phyloP scores from a whole-genome alignment of 23 red algal genomes.

The Gracilariopsis chorda region DNA sequence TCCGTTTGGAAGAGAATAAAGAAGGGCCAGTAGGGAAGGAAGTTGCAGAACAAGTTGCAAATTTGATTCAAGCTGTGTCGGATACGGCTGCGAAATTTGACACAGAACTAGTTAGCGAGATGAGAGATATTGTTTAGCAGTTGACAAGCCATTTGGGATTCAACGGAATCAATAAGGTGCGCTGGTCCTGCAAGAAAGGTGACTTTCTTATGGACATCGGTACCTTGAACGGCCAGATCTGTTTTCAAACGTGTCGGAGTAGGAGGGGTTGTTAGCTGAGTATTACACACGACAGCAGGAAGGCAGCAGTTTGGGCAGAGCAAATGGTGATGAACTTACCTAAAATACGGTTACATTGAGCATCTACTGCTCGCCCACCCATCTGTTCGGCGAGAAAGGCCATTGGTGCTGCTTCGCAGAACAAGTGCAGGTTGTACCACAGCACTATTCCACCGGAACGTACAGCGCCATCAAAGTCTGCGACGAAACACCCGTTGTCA shows the following conservation, averaged over 20 bases:
- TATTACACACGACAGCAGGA: not conserved
- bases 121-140: not conserved
- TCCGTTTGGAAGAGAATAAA: not conserved
- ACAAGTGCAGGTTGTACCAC: slow-evolving; percentile 45
- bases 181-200: slow-evolving; percentile 56
- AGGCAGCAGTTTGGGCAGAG: not conserved
- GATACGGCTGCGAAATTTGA: not conserved
- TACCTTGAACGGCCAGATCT: slow-evolving; percentile 25
- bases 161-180: slow-evolving; percentile 42
- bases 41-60: not conserved
- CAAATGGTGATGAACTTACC: not conserved
- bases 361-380: slow-evolving; percentile 66
- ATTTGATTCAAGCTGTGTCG: not conserved
- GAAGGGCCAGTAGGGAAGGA: not conserved
- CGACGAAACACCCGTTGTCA: slow-evolving; percentile 63
- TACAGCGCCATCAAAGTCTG: slow-evolving; percentile 65
- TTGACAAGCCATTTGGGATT: not conserved
- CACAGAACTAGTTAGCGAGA: not conserved
- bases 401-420: slow-evolving; percentile 82
- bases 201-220: slow-evolving; percentile 27
- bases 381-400: slow-evolving; percentile 82
- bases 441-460: slow-evolving; percentile 55
- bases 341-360: slow-evolving; percentile 65
- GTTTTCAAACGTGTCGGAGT: not conserved
- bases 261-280: not conserved